Evolutionary conservation across 2,329 filamentous ascomycete genomes (phyloP), one percentile per base, ranked within the genome.

Genomic region (Alternaria arbusti): DNA sequence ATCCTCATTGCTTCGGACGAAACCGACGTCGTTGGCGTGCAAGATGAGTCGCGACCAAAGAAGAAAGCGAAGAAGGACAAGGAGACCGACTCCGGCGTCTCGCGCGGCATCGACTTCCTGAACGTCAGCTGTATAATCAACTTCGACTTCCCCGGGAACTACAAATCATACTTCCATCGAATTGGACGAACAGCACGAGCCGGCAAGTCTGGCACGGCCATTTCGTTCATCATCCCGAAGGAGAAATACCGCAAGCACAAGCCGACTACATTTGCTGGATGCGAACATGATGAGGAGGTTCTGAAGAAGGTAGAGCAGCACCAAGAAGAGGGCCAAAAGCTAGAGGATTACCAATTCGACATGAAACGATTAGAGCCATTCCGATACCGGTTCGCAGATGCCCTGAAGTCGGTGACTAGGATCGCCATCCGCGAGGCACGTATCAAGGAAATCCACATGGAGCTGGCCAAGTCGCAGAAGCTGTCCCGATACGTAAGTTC

Each of bases 1-100:
- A 97, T 98, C 66, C 94, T 99, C 70, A 97, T 99, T 73, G 96
- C 96, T 1, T 94, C 93, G 1, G 96, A 99, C 72, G 94, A 97
- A 77, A 91, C 92, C 68, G 94, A 97, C 76, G 88, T 96, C 11
- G 80, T 97, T 11, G 93, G 91, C 12, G 86, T 88, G 20, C 72
- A 72, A 30, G 76, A 78, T 6, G 82, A 79, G 50, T 80, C 84
- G n/a, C 75, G 79, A 25, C 75, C 78, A 32, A 73, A 78, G 70
- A 74, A 75, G 74, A 91, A 90, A 77, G 87, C 88, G 63, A 89
- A 90, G 78, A 85, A 86, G 15, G 65, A 69, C 17, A 83, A 85
- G 6, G 90, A 89, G 72, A 85, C 84, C 28, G 96, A 99, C 75
- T 99, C 96, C 74, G 94, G 96, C 17, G 91, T 99, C n/a, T 95